These are phyloP conservation scores for Naganishia antarctica DNA, from an alignment of 768 basidiomycete genomes.

Conservation along the genomic window DNA sequence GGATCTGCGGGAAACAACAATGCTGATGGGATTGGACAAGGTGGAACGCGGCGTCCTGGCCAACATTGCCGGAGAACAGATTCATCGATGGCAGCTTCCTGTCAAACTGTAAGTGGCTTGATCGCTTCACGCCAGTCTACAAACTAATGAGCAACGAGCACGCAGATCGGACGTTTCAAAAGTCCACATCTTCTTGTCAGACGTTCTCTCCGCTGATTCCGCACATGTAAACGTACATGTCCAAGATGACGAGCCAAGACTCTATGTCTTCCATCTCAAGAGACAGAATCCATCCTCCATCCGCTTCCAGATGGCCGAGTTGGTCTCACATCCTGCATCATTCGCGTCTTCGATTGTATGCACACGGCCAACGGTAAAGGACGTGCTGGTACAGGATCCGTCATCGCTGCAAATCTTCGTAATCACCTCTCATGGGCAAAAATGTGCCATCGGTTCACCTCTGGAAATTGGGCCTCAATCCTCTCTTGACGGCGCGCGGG, in stretches of 20 bases:
- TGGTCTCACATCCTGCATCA: not conserved
- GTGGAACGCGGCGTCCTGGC: constrained; percentile 33
- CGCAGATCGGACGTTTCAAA: not conserved
- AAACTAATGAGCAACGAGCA: not conserved
- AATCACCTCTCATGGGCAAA: constrained; percentile 31
- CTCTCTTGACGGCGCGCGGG: not conserved
- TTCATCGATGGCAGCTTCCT: constrained; percentile 25
- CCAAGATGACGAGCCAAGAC: not conserved
- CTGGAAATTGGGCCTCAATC: not conserved
- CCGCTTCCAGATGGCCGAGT: not conserved
- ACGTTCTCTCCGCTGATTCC: constrained; percentile 30
- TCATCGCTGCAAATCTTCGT: constrained; percentile 68
- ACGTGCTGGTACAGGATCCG: constrained; percentile 57
- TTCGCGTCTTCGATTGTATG: constrained; percentile 60
- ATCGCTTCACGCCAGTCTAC: not conserved
- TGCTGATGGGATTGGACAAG: constrained; percentile 46
- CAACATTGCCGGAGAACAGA: constrained; percentile 37
- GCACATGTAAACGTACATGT: constrained; percentile 39
- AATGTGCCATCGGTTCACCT: constrained; percentile 21
- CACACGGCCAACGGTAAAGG: constrained; percentile 62
- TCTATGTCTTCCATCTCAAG: constrained; percentile 23
- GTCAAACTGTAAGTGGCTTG: not conserved
- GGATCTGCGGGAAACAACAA: constrained; percentile 47
- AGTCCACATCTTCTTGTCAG: constrained; percentile 21
- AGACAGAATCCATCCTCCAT: not conserved